Evolutionary conservation across 331 rosid genomes (phyloP).

Genomic region (Stylosanthes scabra): DNA sequence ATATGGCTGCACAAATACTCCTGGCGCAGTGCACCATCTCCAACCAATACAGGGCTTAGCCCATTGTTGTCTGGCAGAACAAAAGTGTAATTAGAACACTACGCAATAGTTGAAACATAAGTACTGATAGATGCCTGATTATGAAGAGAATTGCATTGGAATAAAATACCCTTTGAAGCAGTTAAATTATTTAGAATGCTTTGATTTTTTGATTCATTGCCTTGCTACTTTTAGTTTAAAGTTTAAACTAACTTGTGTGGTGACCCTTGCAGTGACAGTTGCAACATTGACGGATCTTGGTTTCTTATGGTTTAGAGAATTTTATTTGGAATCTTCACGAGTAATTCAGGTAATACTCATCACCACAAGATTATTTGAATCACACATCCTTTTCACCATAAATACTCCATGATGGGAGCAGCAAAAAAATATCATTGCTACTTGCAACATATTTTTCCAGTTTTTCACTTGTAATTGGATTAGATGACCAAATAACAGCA

Average conservation of each 20-base stretch:
- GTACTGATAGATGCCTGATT: conserved; percentile 31
- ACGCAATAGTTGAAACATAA: conserved; percentile 30
- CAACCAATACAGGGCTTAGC: conserved; percentile 5
- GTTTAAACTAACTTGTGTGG: conserved; percentile 36
- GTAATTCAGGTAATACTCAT: conserved; percentile 87
- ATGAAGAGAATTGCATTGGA: neutral
- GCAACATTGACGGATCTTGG: conserved; percentile 94
- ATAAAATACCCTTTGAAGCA: conserved; percentile 28
- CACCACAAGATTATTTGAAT: conserved; percentile 27
- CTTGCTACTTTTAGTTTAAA: conserved; percentile 33
- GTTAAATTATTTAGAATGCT: conserved; percentile 45
- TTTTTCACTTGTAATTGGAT: conserved; percentile 26
- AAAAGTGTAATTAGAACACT: conserved; percentile 5
- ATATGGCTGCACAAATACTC: conserved; percentile 23
- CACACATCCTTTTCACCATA: conserved; percentile 28
- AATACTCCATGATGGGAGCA: conserved; percentile 20
- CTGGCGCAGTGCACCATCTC: conserved; percentile 23
- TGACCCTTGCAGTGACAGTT: conserved; percentile 73
- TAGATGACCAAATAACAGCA: conserved; percentile 25
- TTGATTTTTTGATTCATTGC: conserved; percentile 50
- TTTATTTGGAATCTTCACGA: conserved; percentile 96
- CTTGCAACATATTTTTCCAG: conserved; percentile 35
- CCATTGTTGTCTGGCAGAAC: conserved; percentile 8
- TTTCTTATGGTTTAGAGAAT: conserved; percentile 99
- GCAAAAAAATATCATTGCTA: conserved; percentile 9